phyloP scores from a whole-genome alignment of 75 land plant genomes.

The Cryptomeria japonica region DNA sequence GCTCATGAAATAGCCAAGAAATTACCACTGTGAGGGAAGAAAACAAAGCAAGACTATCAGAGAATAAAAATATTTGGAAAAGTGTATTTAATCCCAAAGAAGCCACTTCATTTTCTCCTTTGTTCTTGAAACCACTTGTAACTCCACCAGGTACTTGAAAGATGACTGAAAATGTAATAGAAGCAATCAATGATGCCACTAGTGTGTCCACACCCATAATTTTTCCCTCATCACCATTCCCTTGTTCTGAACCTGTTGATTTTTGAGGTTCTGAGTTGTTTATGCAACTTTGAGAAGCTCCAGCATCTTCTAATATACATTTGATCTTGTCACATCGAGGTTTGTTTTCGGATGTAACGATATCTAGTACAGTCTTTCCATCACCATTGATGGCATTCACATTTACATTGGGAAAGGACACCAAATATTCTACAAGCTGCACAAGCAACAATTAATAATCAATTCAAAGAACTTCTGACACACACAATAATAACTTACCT shows the following conservation, averaged over 20 bases:
- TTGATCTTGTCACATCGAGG: background rate
- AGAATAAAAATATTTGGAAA: background rate
- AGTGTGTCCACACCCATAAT: background rate
- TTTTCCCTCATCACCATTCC: background rate
- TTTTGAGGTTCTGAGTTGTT: background rate
- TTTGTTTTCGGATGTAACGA: background rate
- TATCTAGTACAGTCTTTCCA: background rate
- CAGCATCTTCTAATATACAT: background rate
- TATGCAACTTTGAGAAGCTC: background rate
- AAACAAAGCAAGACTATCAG: background rate
- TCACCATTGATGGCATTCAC: background rate
- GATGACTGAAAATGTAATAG: background rate
- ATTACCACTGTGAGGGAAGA: background rate
- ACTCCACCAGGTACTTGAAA: background rate
- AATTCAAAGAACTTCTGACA: background rate
- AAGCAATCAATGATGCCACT: background rate
- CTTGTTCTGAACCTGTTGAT: background rate
- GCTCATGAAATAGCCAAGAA: background rate
- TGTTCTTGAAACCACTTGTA: background rate
- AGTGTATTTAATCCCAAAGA: background rate
- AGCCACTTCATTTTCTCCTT: background rate
- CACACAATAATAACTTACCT: no score
- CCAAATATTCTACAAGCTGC: background rate
- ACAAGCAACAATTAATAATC: background rate
- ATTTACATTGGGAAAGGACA: background rate